These are phyloP conservation scores for Flaveria brownii DNA, from an alignment of 129 eudicot species.

Conservation along the genomic window DNA sequence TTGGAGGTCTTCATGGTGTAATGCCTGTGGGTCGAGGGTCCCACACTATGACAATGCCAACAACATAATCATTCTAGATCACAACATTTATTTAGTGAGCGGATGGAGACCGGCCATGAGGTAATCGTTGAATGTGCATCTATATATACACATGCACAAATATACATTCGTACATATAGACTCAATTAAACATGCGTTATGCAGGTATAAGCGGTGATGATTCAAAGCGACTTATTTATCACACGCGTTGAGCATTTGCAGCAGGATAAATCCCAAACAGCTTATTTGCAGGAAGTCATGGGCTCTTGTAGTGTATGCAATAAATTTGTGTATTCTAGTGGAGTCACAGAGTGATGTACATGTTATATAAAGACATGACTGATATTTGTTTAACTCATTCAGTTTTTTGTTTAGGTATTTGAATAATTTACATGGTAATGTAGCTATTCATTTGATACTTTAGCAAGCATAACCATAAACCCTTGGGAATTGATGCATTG, in stretches of 20 bases:
- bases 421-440: slow-evolving; percentile 21
- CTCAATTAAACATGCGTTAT: neutral
- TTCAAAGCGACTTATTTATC: slow-evolving; percentile 21
- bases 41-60: slow-evolving; percentile 91
- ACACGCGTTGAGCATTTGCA: slow-evolving; percentile 1
- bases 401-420: slow-evolving; percentile 7
- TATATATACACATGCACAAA: neutral
- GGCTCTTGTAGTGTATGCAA: slow-evolving; percentile 22
- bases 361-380: slow-evolving; percentile 19
- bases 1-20: slow-evolving; percentile 67
- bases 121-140: slow-evolving; percentile 1
- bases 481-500: neutral
- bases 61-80: slow-evolving; percentile 53
- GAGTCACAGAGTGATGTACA: slow-evolving; percentile 31
- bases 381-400: neutral
- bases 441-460: slow-evolving; percentile 9
- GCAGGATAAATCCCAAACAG: slow-evolving; percentile 20
- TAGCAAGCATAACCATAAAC: neutral
- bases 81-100: slow-evolving; percentile 23
- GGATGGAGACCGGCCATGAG: slow-evolving; percentile 28
- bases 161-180: neutral
- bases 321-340: slow-evolving; percentile 26
- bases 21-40: slow-evolving; percentile 88
- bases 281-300: slow-evolving; percentile 24
- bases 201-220: slow-evolving; percentile 29